Evolutionary conservation across 805 yeast genomes (phyloP), one percentile per base, ranked within the genome.

Genomic region (Candida suzukii): DNA sequence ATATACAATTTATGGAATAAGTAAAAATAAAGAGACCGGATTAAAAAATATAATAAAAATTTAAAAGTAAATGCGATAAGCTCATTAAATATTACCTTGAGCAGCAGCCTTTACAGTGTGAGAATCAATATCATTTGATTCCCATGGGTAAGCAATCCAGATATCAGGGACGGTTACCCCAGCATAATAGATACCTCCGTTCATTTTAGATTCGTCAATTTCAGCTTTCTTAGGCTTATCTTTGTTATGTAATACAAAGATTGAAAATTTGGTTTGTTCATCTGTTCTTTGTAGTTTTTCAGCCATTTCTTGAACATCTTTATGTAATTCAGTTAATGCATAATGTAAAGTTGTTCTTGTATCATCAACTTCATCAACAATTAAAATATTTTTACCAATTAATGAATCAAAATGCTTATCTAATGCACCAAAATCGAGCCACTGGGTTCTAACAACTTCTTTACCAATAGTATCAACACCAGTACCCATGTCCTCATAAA

Each of bases 71-170:
- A 13, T 5, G 8, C 6, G 13, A 29, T 8, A 29, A 10, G 4
- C 5, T 12, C 5, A 31, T 31, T 31, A 31, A 8, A 18, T 69
- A 58, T 81, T 76, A 27, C 88, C 90, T 64, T 85, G 95, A 40
- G 64, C 67, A 40, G 67, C 64, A 24, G 95, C 91, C 29, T 57
- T 54, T 48, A 67, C 68, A 20, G 93, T 81, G 58, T 86, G 95
- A 47, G 69, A 70, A 54, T 84, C 95, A 50, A 86, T 87, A 61
- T 86, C 93, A 22, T 61, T 64, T 17, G 93, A 83, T 58, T 87
- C 95, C 95, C 95, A 86, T 32, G 95, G 95, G 61, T 87, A 86
- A 33, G 91, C 88, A 52, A 86, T 78, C 95, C 95, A 86, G 53
- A 67, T 68, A 56, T 86, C 95, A 21, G 78, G 79, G 31, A 83